Conservation (phyloP, 805 yeast genomes). For the Lipomyces lipofer region DNA sequence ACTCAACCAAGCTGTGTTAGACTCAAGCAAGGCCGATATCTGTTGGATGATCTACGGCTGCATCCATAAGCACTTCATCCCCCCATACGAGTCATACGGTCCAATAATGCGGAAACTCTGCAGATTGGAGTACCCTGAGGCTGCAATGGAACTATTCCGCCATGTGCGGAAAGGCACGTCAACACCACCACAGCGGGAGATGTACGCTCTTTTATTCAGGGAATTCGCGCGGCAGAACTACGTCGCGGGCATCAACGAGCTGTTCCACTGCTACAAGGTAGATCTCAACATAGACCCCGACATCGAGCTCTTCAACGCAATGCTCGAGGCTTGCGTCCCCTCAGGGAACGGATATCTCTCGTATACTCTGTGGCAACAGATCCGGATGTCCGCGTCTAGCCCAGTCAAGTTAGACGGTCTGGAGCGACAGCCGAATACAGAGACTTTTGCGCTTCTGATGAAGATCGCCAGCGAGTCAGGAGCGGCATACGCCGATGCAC, state of each 20-base stretch:
- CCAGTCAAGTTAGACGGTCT: conserved; percentile 32
- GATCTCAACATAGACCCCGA: conserved; percentile 60
- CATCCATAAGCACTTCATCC: conserved; percentile 53
- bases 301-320: conserved; percentile 57
- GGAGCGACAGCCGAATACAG: conserved; percentile 49
- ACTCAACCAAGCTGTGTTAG: conserved; percentile 48
- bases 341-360: conserved; percentile 57
- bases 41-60: conserved; percentile 63
- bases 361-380: conserved; percentile 59
- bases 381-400: conserved; percentile 57
- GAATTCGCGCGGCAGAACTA: conserved; percentile 61
- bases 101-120: conserved; percentile 62
- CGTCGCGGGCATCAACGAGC: conserved; percentile 63
- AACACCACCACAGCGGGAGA: conserved; percentile 43
- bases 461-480: conserved; percentile 58
- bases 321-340: conserved; percentile 64
- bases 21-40: conserved; percentile 43
- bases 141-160: conserved; percentile 62
- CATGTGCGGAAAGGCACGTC: conserved; percentile 48
- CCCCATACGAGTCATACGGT: conserved; percentile 60
- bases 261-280: conserved; percentile 64
- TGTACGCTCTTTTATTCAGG: conserved; percentile 60
- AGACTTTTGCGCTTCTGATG: conserved; percentile 66
- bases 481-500: conserved; percentile 55
- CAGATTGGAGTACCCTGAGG: conserved; percentile 54